These are phyloP conservation scores for Kwoniella dejecticola DNA, from an alignment of 768 basidiomycete species.

Conservation along the genomic window DNA sequence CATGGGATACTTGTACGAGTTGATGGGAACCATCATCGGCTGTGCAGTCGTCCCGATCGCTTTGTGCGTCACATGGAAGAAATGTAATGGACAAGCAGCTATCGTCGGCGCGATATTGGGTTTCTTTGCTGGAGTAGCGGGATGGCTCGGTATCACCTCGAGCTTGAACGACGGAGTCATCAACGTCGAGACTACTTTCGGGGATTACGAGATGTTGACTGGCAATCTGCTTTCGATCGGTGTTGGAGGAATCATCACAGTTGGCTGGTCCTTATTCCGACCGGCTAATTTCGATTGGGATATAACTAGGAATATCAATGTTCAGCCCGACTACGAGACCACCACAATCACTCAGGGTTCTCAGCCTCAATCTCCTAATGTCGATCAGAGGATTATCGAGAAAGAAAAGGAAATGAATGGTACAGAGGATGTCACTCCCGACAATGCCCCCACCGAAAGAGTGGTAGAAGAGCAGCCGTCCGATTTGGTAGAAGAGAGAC, in stretches of 20 bases:
- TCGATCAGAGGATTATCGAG: not conserved
- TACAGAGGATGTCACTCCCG: too few relatives aligned
- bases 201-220: constrained; percentile 68
- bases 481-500: constrained; percentile 68
- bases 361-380: too few relatives aligned
- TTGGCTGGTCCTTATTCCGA: constrained; percentile 67
- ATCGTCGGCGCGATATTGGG: constrained; percentile 72
- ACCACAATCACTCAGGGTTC: too few relatives aligned
- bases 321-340: constrained; percentile 13
- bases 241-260: constrained; percentile 74
- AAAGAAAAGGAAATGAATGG: not conserved
- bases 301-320: constrained; percentile 75
- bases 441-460: too few relatives aligned
- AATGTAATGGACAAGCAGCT: constrained; percentile 83
- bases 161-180: constrained; percentile 70
- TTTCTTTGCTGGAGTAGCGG: constrained; percentile 68
- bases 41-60: constrained; percentile 86
- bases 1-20: constrained; percentile 83
- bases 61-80: constrained; percentile 78
- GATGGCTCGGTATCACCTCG: constrained; percentile 83
- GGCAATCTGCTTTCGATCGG: constrained; percentile 87
- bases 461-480: constrained; percentile 33
- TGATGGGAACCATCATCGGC: constrained; percentile 56
- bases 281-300: constrained; percentile 83
- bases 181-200: constrained; percentile 61